Evolutionary conservation across 2,329 filamentous ascomycete species (phyloP).

Genomic region (Aureobasidium sp.): DNA sequence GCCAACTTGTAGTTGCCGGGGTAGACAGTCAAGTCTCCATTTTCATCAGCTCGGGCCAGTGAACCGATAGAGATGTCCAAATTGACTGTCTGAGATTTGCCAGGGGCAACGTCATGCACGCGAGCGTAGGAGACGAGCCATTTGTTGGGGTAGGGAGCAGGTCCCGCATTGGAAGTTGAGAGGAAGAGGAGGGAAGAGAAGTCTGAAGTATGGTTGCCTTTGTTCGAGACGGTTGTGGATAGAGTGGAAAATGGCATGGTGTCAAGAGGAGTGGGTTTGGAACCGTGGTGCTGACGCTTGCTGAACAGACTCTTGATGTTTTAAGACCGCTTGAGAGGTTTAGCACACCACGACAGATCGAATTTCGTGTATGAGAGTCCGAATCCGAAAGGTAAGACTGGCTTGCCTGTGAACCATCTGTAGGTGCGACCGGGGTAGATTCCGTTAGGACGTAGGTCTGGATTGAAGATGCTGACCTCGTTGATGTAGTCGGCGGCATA

Average conservation of each 20-base stretch:
- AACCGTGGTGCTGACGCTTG: constrained; percentile 22
- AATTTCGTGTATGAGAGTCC: constrained; percentile 54
- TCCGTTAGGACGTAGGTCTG: constrained; percentile 43
- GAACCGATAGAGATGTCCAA: constrained; percentile 42
- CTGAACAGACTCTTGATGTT: constrained; percentile 30
- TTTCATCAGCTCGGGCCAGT: constrained; percentile 42
- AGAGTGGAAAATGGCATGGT: constrained; percentile 32
- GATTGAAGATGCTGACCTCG: constrained; percentile 47
- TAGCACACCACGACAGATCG: constrained; percentile 23
- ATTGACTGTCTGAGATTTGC: constrained; percentile 22
- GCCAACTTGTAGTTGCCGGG: constrained; percentile 44
- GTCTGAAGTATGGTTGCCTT: constrained; percentile 40
- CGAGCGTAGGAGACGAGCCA: constrained; percentile 44
- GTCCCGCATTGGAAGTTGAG: constrained; percentile 38
- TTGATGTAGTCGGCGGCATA: constrained; percentile 47
- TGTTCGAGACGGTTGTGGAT: constrained; percentile 36
- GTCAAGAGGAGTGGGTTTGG: constrained; percentile 20
- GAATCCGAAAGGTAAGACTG: constrained; percentile 46
- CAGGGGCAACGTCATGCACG: constrained; percentile 25
- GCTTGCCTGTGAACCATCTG: constrained; percentile 46
- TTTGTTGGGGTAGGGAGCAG: constrained; percentile 45
- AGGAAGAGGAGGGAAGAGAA: constrained; percentile 47
- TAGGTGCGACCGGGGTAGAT: constrained; percentile 49
- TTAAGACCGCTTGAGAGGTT: constrained; percentile 20
- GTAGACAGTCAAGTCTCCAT: constrained; percentile 45